Base-by-base conservation (phyloP, 2,329 filamentous ascomycete species). In the Corniculantispora saksenae region DNA sequence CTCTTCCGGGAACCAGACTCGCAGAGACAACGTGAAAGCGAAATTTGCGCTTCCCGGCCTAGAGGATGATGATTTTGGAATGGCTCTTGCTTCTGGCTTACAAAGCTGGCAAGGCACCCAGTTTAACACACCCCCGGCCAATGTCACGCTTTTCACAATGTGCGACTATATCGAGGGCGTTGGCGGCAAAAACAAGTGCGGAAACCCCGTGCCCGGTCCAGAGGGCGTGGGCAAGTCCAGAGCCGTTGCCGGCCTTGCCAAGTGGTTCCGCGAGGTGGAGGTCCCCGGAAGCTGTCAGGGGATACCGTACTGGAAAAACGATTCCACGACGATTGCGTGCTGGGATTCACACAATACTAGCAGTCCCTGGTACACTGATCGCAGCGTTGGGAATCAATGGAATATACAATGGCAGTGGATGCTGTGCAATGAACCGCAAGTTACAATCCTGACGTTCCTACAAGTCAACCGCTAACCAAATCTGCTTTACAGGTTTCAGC, bases 1-100 rank as follows among this genome's bases (percentile, higher is more conserved):
- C 3, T 27, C 25, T 17, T n/a, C n/a, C 1, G 40, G 51, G 27
- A 40, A 56, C 25, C 19, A 48, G 8, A 21, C 60, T 32, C 72
- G 70, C 47, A 74, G 73, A 60, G 68, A 54, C n/a, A 47, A 38
- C 2, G 10, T 61, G n/a, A 61, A 77, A 62, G 69, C 75, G 21
- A 70, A 71, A 0, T 85, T 84, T 54, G 79, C 78, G 0, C 72
- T 85, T 3, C 74, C 72, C 4, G 78, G 76, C 40, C 69, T 84
- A 12, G 71, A 78, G 65, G 76, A 78, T 40, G 82, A 83, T 66
- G 85, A 87, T 66, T 84, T 85, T 75, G 82, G 81, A n/a, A 73
- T 73, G 70, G 75, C 75, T 2, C 69, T 80, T 19, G 66, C 69
- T 1, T 66, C 65, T 17, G 71, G 72, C 1, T 67, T 77, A 5